Percentiles rank a stretch among this genome's conserved stretches.
These are phyloP conservation scores for Gymnopilus junonius DNA, from an alignment of 768 basidiomycete genomes.

Conservation along the genomic window DNA sequence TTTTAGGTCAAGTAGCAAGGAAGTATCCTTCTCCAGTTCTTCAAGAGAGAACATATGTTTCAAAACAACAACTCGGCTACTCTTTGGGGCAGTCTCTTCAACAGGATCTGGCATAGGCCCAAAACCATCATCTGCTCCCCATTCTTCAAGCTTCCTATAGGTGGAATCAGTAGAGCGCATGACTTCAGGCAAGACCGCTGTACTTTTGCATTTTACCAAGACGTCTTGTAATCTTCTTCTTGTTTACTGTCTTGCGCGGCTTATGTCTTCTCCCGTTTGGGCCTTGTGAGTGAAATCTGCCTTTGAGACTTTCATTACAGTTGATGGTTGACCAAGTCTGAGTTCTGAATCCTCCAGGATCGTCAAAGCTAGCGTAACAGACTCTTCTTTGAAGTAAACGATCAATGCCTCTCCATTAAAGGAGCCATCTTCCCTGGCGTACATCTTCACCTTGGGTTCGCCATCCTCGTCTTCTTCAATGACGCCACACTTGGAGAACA, in stretches of 20 bases:
- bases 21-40: conserved; percentile 84
- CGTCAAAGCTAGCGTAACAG: conserved; percentile 82
- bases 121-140: conserved; percentile 94
- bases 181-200: neutral
- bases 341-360: conserved; percentile 93
- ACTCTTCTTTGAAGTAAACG: conserved; percentile 97
- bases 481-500: conserved; percentile 92
- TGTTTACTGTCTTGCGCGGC: conserved; percentile 69
- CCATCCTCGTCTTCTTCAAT: conserved; percentile 93
- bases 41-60: conserved; percentile 93
- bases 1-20: conserved; percentile 89
- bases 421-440: conserved; percentile 82
- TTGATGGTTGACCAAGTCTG: conserved; percentile 75
- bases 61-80: conserved; percentile 85
- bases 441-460: conserved; percentile 94
- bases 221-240: conserved; percentile 74
- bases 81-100: conserved; percentile 52
- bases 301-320: conserved; percentile 73
- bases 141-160: conserved; percentile 85
- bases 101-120: conserved; percentile 69
- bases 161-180: neutral
- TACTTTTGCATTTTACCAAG: conserved; percentile 91
- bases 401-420: conserved; percentile 96
- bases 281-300: conserved; percentile 82
- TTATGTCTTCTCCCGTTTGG: conserved; percentile 44